Conservation (phyloP, 768 basidiomycete genomes). For the Panaeolus cyanescens region DNA sequence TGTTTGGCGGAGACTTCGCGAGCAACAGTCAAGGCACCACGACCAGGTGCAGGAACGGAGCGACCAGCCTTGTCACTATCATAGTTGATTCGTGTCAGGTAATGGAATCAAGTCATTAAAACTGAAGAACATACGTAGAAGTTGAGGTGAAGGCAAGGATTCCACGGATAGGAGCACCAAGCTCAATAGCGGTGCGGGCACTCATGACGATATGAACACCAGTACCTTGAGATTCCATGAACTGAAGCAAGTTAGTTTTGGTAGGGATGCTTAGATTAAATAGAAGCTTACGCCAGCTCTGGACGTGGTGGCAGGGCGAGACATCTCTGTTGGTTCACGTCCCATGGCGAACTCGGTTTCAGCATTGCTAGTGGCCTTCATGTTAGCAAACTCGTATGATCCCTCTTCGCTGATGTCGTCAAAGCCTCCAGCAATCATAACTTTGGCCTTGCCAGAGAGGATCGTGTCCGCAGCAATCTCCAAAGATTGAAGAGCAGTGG, state of each 20-base stretch:
- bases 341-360: slow-evolving; percentile 99
- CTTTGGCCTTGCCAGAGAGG: slow-evolving; percentile 93
- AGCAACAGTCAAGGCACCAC: slow-evolving; percentile 88
- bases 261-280: slow-evolving; percentile 10
- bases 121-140: slow-evolving; percentile 67
- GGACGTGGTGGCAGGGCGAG: slow-evolving; percentile 94
- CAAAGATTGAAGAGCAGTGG: slow-evolving; percentile 95
- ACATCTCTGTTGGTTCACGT: slow-evolving; percentile 98
- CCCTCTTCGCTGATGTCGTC: slow-evolving; percentile 99
- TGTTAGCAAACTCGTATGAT: slow-evolving; percentile 98
- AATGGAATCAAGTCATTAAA: not conserved
- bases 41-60: slow-evolving; percentile 95
- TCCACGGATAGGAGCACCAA: slow-evolving; percentile 92
- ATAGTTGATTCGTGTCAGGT: slow-evolving; percentile 7
- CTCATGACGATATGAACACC: slow-evolving; percentile 98
- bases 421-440: slow-evolving; percentile 99
- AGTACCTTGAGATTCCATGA: slow-evolving; percentile 95
- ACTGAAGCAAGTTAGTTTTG: slow-evolving; percentile 39
- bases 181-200: slow-evolving; percentile 92
- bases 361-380: slow-evolving; percentile 98
- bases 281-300: slow-evolving; percentile 78
- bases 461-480: slow-evolving; percentile 98
- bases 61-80: slow-evolving; percentile 98
- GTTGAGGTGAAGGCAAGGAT: slow-evolving; percentile 96
- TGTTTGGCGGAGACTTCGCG: slow-evolving; percentile 81